These are phyloP conservation scores for Dictyostelium discoideum DNA, from an alignment of 78 protist genomes.

Conservation along the genomic window DNA sequence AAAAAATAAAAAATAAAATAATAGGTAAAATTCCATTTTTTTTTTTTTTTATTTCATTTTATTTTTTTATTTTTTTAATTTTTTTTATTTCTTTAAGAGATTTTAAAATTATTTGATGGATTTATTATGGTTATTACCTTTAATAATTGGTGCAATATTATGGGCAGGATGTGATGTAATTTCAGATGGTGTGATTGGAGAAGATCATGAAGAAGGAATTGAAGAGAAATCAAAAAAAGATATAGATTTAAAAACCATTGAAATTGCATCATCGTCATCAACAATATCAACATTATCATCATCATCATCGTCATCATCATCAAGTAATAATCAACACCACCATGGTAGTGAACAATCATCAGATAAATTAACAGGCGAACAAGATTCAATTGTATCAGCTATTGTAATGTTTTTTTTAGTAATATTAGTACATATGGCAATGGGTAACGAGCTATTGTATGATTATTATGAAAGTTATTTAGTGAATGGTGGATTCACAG, in stretches of 20 bases:
- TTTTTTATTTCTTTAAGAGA: neutral
- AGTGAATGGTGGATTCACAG: constrained; percentile 3
- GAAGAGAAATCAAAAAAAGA: neutral
- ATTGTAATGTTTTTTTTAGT: constrained; percentile 40
- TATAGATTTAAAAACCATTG: neutral
- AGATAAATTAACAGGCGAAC: constrained; percentile 42
- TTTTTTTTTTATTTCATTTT: neutral
- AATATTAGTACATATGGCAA: neutral
- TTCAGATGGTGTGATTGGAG: constrained; percentile 51
- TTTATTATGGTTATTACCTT: constrained; percentile 59
- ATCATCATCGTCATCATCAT: neutral
- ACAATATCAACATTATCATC: neutral
- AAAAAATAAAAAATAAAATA: too few species aligned
- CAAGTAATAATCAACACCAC: neutral
- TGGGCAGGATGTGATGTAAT: constrained; percentile 72
- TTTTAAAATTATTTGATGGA: constrained; percentile 23
- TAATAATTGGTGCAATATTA: constrained; percentile 51
- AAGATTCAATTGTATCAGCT: constrained; percentile 48
- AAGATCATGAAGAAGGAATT: neutral
- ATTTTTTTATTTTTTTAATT: neutral
- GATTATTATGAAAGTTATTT: neutral
- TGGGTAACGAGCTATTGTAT: neutral
- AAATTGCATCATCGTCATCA: neutral
- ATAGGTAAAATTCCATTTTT: neutral
- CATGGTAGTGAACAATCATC: neutral